Percentiles rank a stretch among this genome's conserved stretches.
These are phyloP conservation scores for Sarocladiaceae sp. DNA, from an alignment of 2,329 filamentous ascomycete genomes.

Conservation along the genomic window DNA sequence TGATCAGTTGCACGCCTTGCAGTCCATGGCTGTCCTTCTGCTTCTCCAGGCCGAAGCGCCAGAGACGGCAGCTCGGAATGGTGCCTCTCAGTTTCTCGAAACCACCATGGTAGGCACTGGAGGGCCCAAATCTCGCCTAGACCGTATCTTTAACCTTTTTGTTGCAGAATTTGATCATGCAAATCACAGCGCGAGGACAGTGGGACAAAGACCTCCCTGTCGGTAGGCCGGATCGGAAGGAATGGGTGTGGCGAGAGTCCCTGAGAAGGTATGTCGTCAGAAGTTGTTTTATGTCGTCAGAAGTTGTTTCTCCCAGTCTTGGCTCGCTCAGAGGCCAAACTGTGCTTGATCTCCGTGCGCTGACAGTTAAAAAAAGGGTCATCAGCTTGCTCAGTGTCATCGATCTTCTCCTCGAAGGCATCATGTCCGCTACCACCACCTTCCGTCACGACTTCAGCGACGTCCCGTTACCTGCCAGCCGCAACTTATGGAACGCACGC, in stretches of 20 bases:
- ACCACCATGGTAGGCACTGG: not conserved
- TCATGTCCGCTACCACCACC: not conserved
- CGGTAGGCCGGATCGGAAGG: not conserved
- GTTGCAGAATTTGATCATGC: not conserved
- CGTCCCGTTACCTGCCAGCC: not conserved
- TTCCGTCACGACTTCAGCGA: not conserved
- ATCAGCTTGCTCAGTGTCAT: not conserved
- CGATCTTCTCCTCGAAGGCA: constrained; percentile 10
- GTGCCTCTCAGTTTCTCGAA: not conserved
- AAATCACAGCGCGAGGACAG: not conserved
- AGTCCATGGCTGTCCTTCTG: constrained; percentile 5
- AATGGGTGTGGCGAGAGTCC: constrained; percentile 12
- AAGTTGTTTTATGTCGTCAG: too few species aligned
- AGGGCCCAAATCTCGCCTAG: not conserved
- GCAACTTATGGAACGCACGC: constrained; percentile 9
- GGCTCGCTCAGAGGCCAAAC: too few species aligned
- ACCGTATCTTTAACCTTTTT: not conserved
- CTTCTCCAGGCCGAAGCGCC: constrained; percentile 9
- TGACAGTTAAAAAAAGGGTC: not conserved
- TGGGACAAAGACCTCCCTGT: not conserved
- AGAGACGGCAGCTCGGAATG: not conserved
- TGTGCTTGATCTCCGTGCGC: too few species aligned
- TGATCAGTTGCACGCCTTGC: not conserved
- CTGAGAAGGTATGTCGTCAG: not conserved
- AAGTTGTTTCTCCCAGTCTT: not conserved